phyloP scores from a whole-genome alignment of 2,329 filamentous ascomycete genomes.

The Graphiopsis chlorocephala region DNA sequence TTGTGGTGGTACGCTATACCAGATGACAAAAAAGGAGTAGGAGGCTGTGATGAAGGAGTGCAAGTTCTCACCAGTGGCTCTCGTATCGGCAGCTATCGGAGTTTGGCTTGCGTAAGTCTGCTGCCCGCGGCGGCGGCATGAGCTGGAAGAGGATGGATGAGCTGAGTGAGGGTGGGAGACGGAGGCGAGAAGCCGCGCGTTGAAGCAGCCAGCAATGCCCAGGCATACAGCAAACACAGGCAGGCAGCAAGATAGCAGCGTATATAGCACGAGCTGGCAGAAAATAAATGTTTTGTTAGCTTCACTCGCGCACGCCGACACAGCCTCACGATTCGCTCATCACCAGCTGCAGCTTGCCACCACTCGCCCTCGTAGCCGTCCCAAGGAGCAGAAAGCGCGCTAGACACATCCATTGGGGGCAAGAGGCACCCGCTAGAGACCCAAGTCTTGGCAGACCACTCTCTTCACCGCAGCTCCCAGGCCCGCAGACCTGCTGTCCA shows the following conservation, averaged over 20 bases:
- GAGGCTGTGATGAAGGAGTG: slow-evolving; percentile 4
- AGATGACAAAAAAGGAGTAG: neutral
- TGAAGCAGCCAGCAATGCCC: neutral
- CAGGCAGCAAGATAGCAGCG: slow-evolving; percentile 1
- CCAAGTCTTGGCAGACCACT: slow-evolving; percentile 2
- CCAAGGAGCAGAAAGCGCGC: slow-evolving; percentile 9
- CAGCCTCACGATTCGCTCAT: slow-evolving; percentile 5
- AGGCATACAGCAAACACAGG: neutral
- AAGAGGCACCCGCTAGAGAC: slow-evolving; percentile 4
- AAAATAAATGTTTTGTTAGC: neutral
- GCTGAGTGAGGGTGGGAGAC: neutral
- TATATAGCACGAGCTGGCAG: neutral
- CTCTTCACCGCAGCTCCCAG: slow-evolving; percentile 11
- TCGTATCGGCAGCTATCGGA: slow-evolving; percentile 6
- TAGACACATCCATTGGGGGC: slow-evolving; percentile 7
- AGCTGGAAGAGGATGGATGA: neutral
- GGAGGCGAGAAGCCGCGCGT: slow-evolving; percentile 6
- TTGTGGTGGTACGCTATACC: neutral
- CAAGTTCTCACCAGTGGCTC: neutral
- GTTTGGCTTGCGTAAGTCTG: slow-evolving; percentile 9
- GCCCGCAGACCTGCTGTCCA: slow-evolving; percentile 1
- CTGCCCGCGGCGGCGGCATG: neutral
- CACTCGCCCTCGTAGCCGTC: neutral
- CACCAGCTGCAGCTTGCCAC: slow-evolving; percentile 5
- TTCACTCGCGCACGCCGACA: neutral